phyloP scores from a whole-genome alignment of 352 stramenopile genomes.

The Phytophthora kernoviae region DNA sequence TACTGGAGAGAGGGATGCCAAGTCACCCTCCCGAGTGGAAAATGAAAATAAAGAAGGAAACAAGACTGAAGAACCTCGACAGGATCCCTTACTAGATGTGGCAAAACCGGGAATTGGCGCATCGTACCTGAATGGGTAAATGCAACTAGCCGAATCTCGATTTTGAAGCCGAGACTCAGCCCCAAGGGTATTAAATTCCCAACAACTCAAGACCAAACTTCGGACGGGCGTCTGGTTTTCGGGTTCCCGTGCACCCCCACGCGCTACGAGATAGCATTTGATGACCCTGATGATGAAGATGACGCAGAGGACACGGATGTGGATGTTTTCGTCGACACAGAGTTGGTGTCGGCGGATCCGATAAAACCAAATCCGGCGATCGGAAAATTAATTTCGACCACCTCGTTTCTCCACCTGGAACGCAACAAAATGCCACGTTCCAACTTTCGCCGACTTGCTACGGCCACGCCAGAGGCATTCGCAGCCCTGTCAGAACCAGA shows the following conservation, averaged over 20 bases:
- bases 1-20: too few species aligned
- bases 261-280: conserved; percentile 4
- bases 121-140: too few species aligned
- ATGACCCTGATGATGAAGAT: conserved; percentile 14
- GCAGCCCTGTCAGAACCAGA: conserved; percentile 2
- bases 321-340: not conserved
- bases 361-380: conserved; percentile 1
- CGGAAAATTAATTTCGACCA: not conserved
- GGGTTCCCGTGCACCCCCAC: conserved; percentile 5
- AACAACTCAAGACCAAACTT: too few species aligned
- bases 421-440: not conserved
- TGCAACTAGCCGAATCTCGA: too few species aligned
- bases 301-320: too few species aligned
- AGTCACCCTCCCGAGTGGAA: too few species aligned
- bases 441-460: too few species aligned
- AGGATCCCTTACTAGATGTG: conserved; percentile 1
- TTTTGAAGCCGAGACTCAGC: too few species aligned
- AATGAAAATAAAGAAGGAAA: too few species aligned
- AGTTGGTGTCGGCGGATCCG: not conserved
- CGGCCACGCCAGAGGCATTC: too few species aligned
- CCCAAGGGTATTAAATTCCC: too few species aligned
- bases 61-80: too few species aligned
- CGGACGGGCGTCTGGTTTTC: conserved; percentile 1
- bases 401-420: conserved; percentile 1
- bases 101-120: conserved; percentile 5